Evolutionary conservation across 2,329 filamentous ascomycete genomes (phyloP).

Genomic region (Ophiostoma pallidulum): DNA sequence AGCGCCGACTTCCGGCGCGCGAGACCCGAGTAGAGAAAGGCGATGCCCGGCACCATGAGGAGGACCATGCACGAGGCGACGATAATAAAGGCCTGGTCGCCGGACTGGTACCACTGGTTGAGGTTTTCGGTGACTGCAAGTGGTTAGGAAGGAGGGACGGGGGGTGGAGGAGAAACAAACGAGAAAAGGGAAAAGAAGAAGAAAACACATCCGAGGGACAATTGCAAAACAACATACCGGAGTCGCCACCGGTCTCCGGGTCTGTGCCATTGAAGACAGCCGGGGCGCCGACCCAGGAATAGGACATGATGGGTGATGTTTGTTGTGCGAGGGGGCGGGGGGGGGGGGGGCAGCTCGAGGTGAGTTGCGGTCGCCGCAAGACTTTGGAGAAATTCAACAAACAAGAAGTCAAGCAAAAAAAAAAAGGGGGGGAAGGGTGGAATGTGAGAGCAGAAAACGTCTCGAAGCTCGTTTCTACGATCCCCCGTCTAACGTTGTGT

Average conservation of each 20-base stretch:
- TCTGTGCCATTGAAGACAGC: constrained; percentile 56
- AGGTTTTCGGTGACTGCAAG: constrained; percentile 70
- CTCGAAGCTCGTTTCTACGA: neutral
- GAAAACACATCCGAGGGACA: neutral
- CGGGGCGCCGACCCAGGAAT: constrained; percentile 50
- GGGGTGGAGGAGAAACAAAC: neutral
- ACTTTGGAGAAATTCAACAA: no score
- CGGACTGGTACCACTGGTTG: constrained; percentile 90
- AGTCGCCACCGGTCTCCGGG: constrained; percentile 60
- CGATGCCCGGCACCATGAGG: constrained; percentile 93
- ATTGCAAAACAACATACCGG: constrained; percentile 49
- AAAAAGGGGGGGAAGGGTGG: neutral
- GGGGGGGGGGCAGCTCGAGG: neutral
- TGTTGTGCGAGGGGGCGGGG: neutral
- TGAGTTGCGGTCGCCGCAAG: no score
- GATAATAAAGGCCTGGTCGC: constrained; percentile 91
- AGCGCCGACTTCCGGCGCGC: constrained; percentile 96
- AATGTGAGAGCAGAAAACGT: neutral
- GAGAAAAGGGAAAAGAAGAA: neutral
- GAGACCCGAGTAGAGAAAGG: constrained; percentile 93
- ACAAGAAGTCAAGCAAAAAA: no score
- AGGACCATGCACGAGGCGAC: constrained; percentile 85
- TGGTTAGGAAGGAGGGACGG: no score
- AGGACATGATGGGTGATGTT: constrained; percentile 39
- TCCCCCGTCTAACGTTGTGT: neutral